A percentile compares a stretch with the other conserved stretches of the same genome.
phyloP scores from a whole-genome alignment of 371 early-diverging fungal genomes.

The Actinomortierella ambigua region DNA sequence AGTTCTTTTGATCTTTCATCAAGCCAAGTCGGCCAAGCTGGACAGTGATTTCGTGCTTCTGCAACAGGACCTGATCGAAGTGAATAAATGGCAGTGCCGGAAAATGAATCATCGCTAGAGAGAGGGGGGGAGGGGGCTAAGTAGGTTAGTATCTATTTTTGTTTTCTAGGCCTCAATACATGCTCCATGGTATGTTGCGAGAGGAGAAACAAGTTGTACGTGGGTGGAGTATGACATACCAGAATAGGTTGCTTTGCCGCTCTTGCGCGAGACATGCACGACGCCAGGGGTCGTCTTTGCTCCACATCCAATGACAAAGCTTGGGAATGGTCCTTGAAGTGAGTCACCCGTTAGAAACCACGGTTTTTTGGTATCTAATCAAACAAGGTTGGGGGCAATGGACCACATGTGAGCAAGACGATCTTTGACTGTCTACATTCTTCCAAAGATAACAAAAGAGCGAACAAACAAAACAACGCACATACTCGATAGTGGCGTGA shows the following conservation, averaged over 20 bases:
- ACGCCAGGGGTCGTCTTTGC: conserved; percentile 24
- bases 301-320: conserved; percentile 34
- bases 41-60: conserved; percentile 27
- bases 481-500: conserved; percentile 27
- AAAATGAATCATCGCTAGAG: conserved; percentile 34
- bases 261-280: conserved; percentile 38
- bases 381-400: no score
- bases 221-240: conserved; percentile 8
- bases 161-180: not conserved
- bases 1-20: conserved; percentile 47
- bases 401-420: no score
- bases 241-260: conserved; percentile 34
- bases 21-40: conserved; percentile 36
- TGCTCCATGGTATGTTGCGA: not conserved
- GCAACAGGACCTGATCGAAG: conserved; percentile 44
- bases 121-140: not conserved
- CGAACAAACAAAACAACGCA: not conserved
- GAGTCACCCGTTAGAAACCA: conserved; percentile 41
- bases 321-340: conserved; percentile 27
- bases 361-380: conserved; percentile 30
- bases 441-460: no score
- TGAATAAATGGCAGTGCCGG: conserved; percentile 40
- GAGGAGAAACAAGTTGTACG: not conserved
- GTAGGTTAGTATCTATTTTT: not conserved
- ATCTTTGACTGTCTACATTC: no score